Conservation (phyloP, 176 grass and related monocot species). For the Cenchrus americanus region DNA sequence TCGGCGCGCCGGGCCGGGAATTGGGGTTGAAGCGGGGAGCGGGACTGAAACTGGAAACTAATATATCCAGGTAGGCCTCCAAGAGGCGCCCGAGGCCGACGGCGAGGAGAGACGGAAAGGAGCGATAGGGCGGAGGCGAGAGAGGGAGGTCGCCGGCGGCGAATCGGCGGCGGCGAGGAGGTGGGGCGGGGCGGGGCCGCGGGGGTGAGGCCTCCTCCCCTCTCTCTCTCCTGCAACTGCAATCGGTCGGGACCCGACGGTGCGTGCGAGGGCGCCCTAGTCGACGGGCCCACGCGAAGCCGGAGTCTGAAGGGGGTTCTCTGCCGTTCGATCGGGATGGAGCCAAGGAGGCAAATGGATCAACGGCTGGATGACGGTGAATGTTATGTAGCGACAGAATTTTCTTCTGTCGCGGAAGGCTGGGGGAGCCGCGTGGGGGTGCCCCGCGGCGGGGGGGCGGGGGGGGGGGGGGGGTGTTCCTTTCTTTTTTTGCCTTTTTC, state of each 20-base stretch:
- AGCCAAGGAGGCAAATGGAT: not conserved
- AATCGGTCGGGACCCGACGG: constrained; percentile 22
- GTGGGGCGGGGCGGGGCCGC: no score
- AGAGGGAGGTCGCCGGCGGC: constrained; percentile 37
- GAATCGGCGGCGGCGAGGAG: constrained; percentile 29
- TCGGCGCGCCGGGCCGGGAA: not conserved
- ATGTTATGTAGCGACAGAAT: no score
- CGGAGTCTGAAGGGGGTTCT: not conserved
- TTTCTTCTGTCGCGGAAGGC: no score
- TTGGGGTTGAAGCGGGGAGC: not conserved
- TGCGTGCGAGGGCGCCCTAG: constrained; percentile 9
- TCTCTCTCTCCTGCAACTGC: constrained; percentile 17
- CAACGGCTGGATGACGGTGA: constrained; percentile 13
- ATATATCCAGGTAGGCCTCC: not conserved
- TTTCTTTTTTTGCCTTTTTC: no score
- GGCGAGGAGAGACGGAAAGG: not conserved
- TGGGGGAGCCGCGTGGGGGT: no score
- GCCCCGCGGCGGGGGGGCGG: no score
- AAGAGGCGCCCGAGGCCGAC: not conserved
- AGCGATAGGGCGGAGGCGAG: not conserved
- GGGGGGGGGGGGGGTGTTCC: no score
- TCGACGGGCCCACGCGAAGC: constrained; percentile 14
- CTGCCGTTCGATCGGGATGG: constrained; percentile 1
- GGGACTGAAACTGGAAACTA: not conserved
- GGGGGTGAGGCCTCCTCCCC: constrained; percentile 24